These are phyloP conservation scores for Aspergillus incahuasiensis DNA, from an alignment of 495 filamentous ascomycete species.

Conservation along the genomic window DNA sequence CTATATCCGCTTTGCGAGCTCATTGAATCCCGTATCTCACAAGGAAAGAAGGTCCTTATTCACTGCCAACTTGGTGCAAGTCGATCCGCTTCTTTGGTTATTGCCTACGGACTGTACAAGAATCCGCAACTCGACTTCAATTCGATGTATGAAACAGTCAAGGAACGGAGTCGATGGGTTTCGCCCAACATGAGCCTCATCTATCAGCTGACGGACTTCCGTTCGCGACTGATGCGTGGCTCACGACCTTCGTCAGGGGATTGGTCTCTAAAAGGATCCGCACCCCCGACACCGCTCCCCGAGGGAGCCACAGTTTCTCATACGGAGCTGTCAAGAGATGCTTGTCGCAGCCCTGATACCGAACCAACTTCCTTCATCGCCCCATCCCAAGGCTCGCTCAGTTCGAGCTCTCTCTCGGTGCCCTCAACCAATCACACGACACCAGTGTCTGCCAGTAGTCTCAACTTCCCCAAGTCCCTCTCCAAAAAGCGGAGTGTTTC, in stretches of 20 bases:
- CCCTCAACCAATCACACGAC: slow-evolving; percentile 26
- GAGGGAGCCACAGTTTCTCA: slow-evolving; percentile 13
- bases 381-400: slow-evolving; percentile 25
- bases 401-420: slow-evolving; percentile 26
- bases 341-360: slow-evolving; percentile 11
- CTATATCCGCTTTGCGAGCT: slow-evolving; percentile 77
- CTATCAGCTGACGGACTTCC: slow-evolving; percentile 92
- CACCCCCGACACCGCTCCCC: slow-evolving; percentile 29
- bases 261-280: slow-evolving; percentile 36
- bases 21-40: slow-evolving; percentile 71
- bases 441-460: slow-evolving; percentile 28
- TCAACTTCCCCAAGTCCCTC: slow-evolving; percentile 22
- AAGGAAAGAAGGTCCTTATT: slow-evolving; percentile 82
- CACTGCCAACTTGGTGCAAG: slow-evolving; percentile 97
- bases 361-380: slow-evolving; percentile 19
- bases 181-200: slow-evolving; percentile 98
- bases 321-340: background rate
- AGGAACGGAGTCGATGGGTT: slow-evolving; percentile 88
- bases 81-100: slow-evolving; percentile 92
- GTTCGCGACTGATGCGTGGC: slow-evolving; percentile 39
- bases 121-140: slow-evolving; percentile 84
- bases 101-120: slow-evolving; percentile 93
- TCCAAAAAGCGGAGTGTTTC: slow-evolving; percentile 39
- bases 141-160: slow-evolving; percentile 87
- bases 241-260: slow-evolving; percentile 34